Conservation (phyloP, 768 basidiomycete genomes). For the Lactarius evosmus region DNA sequence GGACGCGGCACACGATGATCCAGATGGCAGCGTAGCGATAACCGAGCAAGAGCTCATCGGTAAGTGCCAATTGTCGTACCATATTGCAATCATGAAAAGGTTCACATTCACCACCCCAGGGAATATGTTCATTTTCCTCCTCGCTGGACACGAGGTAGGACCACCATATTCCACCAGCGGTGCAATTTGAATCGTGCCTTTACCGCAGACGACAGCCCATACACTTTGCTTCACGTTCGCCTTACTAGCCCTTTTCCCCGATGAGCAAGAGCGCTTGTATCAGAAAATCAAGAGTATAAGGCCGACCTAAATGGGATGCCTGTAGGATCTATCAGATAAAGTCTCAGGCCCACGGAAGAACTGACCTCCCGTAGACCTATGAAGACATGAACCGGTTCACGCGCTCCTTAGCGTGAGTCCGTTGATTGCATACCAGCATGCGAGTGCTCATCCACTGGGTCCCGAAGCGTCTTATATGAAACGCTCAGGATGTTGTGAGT, state of each 20-base stretch:
- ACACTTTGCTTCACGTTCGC: constrained; percentile 40
- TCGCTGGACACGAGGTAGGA: constrained; percentile 37
- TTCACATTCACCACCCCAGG: constrained; percentile 3
- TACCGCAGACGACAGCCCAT: constrained; percentile 38
- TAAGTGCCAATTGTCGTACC: background rate
- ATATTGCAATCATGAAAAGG: background rate
- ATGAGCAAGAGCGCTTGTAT: constrained; percentile 42
- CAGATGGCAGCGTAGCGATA: constrained; percentile 20
- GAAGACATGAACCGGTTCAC: constrained; percentile 29
- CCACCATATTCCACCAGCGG: background rate
- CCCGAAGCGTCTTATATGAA: constrained; percentile 47
- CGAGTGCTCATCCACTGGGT: background rate
- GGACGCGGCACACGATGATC: constrained; percentile 24
- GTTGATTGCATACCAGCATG: background rate
- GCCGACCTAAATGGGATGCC: constrained; percentile 31
- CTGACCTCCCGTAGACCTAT: constrained; percentile 26
- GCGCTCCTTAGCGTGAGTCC: constrained; percentile 25
- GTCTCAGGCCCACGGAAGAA: background rate
- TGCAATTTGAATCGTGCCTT: background rate
- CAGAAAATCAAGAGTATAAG: constrained; percentile 36
- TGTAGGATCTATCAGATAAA: background rate
- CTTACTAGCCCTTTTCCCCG: constrained; percentile 42
- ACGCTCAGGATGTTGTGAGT: constrained; percentile 43
- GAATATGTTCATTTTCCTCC: constrained; percentile 35
- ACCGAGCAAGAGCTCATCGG: constrained; percentile 30